These are phyloP conservation scores for Scutellaria minor DNA, from an alignment of 257 asterid species.

Conservation along the genomic window DNA sequence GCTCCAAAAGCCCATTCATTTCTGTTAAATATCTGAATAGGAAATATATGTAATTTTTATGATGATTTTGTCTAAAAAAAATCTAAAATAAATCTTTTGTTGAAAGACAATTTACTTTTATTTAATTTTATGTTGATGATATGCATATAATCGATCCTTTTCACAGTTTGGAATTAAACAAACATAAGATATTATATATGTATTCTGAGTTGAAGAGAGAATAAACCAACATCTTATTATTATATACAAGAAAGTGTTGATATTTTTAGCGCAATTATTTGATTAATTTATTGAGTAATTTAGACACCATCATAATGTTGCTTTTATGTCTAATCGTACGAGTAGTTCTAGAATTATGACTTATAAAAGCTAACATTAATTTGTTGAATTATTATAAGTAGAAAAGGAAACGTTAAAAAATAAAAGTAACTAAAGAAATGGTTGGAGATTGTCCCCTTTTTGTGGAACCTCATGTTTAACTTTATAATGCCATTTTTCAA, in stretches of 20 bases:
- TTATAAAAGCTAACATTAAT: slow-evolving; percentile 27
- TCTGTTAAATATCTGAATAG: no score
- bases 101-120: no score
- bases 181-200: neutral
- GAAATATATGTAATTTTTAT: no score
- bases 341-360: slow-evolving; percentile 41
- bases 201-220: neutral
- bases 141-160: neutral
- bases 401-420: slow-evolving; percentile 22
- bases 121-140: no score
- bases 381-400: neutral
- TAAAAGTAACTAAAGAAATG: slow-evolving; percentile 36
- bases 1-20: no score
- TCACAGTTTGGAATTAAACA: neutral
- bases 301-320: slow-evolving; percentile 34
- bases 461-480: slow-evolving; percentile 37
- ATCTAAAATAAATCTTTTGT: no score
- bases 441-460: slow-evolving; percentile 41
- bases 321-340: slow-evolving; percentile 30
- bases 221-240: neutral
- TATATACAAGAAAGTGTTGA: neutral
- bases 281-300: slow-evolving; percentile 6
- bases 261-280: neutral
- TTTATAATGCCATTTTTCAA: slow-evolving; percentile 26
- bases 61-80: no score